phyloP scores from a whole-genome alignment of 495 filamentous ascomycete genomes.

The Penicillium parvum region DNA sequence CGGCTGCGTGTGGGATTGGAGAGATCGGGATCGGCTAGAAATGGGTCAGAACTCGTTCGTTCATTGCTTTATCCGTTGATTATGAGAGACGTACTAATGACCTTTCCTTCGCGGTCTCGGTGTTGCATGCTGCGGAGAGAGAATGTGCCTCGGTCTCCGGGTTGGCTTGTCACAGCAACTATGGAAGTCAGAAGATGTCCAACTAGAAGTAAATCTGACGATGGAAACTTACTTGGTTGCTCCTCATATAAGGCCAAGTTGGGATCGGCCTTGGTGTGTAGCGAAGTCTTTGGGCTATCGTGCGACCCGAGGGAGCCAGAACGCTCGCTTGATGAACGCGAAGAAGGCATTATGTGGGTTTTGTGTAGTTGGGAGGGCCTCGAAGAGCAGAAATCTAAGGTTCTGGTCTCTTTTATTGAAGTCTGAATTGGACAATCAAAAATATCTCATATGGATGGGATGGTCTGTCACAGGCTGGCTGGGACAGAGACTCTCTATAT shows the following conservation, averaged over 20 bases:
- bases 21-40: slow-evolving; percentile 36
- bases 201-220: slow-evolving; percentile 6
- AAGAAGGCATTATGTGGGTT: slow-evolving; percentile 20
- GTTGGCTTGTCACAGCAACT: slow-evolving; percentile 19
- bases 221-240: slow-evolving; percentile 65
- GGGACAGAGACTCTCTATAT: too few species aligned
- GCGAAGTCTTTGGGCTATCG: slow-evolving; percentile 52
- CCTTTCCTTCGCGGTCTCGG: slow-evolving; percentile 73
- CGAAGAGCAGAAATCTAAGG: too few species aligned
- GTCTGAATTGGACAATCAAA: too few species aligned
- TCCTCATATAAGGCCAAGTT: slow-evolving; percentile 77
- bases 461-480: too few species aligned
- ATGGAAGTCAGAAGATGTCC: slow-evolving; percentile 4
- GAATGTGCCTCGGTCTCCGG: slow-evolving; percentile 37
- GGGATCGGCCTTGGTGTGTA: slow-evolving; percentile 78
- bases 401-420: too few species aligned
- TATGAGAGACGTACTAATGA: slow-evolving; percentile 61
- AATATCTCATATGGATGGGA: neutral
- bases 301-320: slow-evolving; percentile 25
- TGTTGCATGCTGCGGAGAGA: slow-evolving; percentile 70
- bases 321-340: slow-evolving; percentile 25
- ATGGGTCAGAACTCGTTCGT: slow-evolving; percentile 4
- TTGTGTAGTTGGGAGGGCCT: neutral
- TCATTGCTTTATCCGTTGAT: too few species aligned
- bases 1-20: slow-evolving; percentile 71